These are phyloP conservation scores for Fagus crenata DNA, from an alignment of 306 rosid genomes.

Conservation along the genomic window DNA sequence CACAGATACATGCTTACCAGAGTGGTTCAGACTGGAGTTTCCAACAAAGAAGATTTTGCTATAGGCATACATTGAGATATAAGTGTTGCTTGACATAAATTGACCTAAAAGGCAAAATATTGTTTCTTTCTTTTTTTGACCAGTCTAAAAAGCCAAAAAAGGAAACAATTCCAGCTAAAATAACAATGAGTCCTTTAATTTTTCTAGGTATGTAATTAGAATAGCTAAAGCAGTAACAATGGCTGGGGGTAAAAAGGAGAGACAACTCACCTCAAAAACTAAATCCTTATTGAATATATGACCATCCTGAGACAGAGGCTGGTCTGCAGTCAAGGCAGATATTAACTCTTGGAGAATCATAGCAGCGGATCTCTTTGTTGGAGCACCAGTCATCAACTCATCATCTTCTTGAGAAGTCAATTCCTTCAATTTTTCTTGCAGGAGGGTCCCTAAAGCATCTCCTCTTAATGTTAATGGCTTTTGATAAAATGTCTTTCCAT, in stretches of 20 bases:
- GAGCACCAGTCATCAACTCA: conserved; percentile 43
- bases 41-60: background rate
- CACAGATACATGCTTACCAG: background rate
- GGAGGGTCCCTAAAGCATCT: conserved; percentile 70
- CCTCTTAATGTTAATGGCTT: conserved; percentile 46
- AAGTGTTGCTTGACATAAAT: background rate
- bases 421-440: conserved; percentile 75
- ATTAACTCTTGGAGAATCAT: conserved; percentile 77
- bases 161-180: conserved; percentile 4
- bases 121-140: no score
- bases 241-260: background rate
- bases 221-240: background rate
- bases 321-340: conserved; percentile 59
- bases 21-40: background rate
- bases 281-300: conserved; percentile 32
- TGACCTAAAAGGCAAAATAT: background rate
- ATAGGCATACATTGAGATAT: background rate
- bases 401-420: conserved; percentile 60
- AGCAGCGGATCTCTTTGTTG: conserved; percentile 52
- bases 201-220: background rate
- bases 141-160: no score
- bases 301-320: conserved; percentile 29
- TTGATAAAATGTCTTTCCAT: conserved; percentile 33
- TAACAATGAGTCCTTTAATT: background rate
- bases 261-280: conserved; percentile 41